These are phyloP conservation scores for Sphagnum magellanicum DNA, from an alignment of 228 moss, liverwort and hornwort genomes.

Conservation along the genomic window DNA sequence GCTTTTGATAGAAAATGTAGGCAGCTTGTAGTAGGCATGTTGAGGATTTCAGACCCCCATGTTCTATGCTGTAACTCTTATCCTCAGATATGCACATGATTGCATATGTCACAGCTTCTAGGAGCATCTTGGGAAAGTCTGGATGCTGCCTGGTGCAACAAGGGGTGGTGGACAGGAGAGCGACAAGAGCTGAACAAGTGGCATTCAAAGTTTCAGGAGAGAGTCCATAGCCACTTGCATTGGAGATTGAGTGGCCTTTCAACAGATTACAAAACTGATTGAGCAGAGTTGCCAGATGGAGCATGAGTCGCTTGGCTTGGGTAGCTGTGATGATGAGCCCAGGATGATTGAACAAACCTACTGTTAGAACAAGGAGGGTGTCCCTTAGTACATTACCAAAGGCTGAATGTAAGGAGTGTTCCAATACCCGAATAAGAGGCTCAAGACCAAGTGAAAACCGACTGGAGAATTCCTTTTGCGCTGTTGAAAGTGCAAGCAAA, in stretches of 20 bases:
- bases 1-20: slow-evolving; percentile 32
- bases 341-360: slow-evolving; percentile 33
- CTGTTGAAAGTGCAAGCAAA: slow-evolving; percentile 48
- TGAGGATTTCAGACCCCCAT: slow-evolving; percentile 33
- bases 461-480: slow-evolving; percentile 30
- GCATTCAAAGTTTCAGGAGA: slow-evolving; percentile 52
- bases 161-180: slow-evolving; percentile 48
- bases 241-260: slow-evolving; percentile 34
- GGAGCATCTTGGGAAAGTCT: slow-evolving; percentile 18
- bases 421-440: slow-evolving; percentile 54
- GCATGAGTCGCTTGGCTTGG: slow-evolving; percentile 47
- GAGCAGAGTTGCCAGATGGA: slow-evolving; percentile 44
- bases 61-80: slow-evolving; percentile 25
- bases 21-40: slow-evolving; percentile 43
- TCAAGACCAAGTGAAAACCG: slow-evolving; percentile 68
- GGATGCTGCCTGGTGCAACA: slow-evolving; percentile 38
- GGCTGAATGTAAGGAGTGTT: slow-evolving; percentile 46
- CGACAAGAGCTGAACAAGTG: slow-evolving; percentile 49
- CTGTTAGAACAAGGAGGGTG: slow-evolving; percentile 38
- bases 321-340: slow-evolving; percentile 28
- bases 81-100: slow-evolving; percentile 41
- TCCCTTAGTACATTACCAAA: slow-evolving; percentile 44
- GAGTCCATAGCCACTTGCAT: slow-evolving; percentile 29
- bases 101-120: slow-evolving; percentile 35
- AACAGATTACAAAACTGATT: slow-evolving; percentile 29